These are phyloP conservation scores for Insectozyma bohioensis DNA, from an alignment of 1,139 yeast species.

Conservation along the genomic window DNA sequence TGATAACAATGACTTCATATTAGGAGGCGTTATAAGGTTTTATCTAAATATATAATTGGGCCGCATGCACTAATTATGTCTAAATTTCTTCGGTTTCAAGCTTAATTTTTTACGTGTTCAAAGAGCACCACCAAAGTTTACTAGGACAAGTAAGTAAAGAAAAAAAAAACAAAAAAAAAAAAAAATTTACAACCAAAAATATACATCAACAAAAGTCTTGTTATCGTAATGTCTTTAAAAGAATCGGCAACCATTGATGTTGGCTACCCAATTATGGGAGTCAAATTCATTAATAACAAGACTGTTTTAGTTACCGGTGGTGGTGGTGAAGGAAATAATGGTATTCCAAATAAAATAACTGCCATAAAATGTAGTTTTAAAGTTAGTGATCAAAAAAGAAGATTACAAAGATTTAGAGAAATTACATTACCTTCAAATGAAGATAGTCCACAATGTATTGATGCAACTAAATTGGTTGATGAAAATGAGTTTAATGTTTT, in stretches of 20 bases:
- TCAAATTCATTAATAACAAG: constrained; percentile 63
- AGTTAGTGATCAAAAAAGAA: constrained; percentile 46
- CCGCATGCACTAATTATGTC: no score
- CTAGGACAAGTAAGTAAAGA: no score
- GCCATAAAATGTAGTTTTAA: constrained; percentile 62
- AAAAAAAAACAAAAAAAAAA: background rate
- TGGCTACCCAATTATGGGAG: constrained; percentile 82
- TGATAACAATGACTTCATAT: constrained; percentile 26
- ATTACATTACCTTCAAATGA: constrained; percentile 59
- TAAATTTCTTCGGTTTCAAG: no score
- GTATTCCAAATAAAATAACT: constrained; percentile 83
- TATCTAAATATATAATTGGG: no score
- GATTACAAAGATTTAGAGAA: constrained; percentile 63
- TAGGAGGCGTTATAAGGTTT: no score
- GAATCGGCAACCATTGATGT: constrained; percentile 48
- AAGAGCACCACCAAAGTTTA: no score
- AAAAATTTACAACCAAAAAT: background rate
- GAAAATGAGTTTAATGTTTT: constrained; percentile 42
- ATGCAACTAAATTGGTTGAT: constrained; percentile 34
- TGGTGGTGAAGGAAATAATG: constrained; percentile 90
- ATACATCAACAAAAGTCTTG: background rate
- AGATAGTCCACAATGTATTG: constrained; percentile 76
- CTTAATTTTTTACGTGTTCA: no score
- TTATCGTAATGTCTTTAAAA: constrained; percentile 28
- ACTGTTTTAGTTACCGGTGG: constrained; percentile 84